Evolutionary conservation across 2,329 filamentous ascomycete species (phyloP).

Genomic region (Trichoderma sp.): DNA sequence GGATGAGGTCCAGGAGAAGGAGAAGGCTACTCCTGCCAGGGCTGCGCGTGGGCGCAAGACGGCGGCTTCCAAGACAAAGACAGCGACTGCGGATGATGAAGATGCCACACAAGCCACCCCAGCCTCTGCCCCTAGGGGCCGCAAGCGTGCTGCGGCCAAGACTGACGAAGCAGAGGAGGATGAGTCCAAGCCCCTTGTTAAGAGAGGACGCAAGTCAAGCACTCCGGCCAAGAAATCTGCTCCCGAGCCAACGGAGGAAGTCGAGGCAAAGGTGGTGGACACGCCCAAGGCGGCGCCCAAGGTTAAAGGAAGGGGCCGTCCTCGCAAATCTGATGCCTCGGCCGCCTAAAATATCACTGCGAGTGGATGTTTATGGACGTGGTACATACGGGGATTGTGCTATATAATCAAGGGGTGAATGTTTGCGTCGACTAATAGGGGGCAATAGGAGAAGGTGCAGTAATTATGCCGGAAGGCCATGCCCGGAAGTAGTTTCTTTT

Average conservation of each 20-base stretch:
- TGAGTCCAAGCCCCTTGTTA: slow-evolving; percentile 26
- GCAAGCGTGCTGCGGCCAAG: slow-evolving; percentile 21
- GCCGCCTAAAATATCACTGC: neutral
- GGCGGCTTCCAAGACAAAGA: slow-evolving; percentile 20
- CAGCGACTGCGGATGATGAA: slow-evolving; percentile 18
- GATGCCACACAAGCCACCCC: slow-evolving; percentile 19
- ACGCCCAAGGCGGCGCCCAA: neutral
- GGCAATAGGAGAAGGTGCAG: neutral
- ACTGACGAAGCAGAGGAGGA: slow-evolving; percentile 24
- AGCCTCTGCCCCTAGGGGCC: slow-evolving; percentile 15
- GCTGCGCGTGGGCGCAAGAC: slow-evolving; percentile 5
- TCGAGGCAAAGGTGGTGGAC: slow-evolving; percentile 1
- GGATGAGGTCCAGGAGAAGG: slow-evolving; percentile 26
- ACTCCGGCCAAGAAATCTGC: slow-evolving; percentile 1
- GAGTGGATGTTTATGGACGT: neutral
- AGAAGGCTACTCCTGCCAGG: slow-evolving; percentile 19
- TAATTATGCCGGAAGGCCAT: neutral
- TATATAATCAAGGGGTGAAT: neutral
- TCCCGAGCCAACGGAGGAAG: slow-evolving; percentile 1
- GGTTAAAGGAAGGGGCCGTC: slow-evolving; percentile 24
- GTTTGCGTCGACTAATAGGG: neutral
- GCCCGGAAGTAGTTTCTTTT: neutral
- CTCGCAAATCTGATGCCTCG: slow-evolving; percentile 25
- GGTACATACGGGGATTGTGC: neutral
- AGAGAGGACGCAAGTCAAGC: slow-evolving; percentile 29